These are phyloP conservation scores for Chaetothyriales sp. DNA, from an alignment of 2,329 filamentous ascomycete species.

Conservation along the genomic window DNA sequence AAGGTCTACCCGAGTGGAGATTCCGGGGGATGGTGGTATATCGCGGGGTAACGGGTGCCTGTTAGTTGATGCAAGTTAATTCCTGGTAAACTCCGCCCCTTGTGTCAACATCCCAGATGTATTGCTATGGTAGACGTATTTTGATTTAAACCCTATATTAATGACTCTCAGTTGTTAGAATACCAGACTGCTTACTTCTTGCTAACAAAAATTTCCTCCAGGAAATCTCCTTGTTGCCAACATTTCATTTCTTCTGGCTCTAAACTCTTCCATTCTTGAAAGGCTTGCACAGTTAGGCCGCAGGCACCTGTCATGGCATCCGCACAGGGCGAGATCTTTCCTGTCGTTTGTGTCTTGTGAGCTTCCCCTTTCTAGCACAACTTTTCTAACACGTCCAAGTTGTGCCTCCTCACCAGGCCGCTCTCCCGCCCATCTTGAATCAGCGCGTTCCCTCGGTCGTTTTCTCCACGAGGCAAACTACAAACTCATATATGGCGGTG, in stretches of 20 bases:
- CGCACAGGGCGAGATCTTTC: constrained; percentile 36
- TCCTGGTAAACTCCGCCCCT: too few species aligned
- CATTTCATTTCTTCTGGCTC: background rate
- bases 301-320: constrained; percentile 50
- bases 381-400: constrained; percentile 28
- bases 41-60: too few species aligned
- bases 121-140: too few species aligned
- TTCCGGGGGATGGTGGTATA: too few species aligned
- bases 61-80: too few species aligned
- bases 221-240: too few species aligned
- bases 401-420: constrained; percentile 70
- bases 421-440: constrained; percentile 59
- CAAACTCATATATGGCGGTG: constrained; percentile 83
- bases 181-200: background rate
- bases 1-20: too few species aligned
- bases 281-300: background rate
- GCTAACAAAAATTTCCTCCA: too few species aligned
- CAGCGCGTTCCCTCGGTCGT: constrained; percentile 61
- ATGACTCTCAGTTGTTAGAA: background rate
- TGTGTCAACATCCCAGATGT: too few species aligned
- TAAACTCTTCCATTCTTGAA: background rate
- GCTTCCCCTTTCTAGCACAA: constrained; percentile 14
- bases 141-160: too few species aligned
- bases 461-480: constrained; percentile 65
- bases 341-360: constrained; percentile 80